Conservation (phyloP, 2,329 filamentous ascomycete species). For the Epicoccum sorghinum region DNA sequence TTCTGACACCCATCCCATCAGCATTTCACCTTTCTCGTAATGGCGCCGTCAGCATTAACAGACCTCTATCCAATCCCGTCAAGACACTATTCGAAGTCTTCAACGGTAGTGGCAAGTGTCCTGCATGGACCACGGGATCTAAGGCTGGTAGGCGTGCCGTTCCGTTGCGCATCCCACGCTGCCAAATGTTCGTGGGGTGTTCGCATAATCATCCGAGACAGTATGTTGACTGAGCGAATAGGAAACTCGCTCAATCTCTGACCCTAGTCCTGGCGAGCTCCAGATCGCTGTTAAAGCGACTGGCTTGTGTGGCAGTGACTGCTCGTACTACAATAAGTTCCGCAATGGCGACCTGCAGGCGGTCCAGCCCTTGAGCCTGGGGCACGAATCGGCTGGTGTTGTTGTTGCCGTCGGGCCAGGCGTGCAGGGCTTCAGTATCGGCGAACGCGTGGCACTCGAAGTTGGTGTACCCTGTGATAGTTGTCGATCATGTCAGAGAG, state of each 20-base stretch:
- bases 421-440: conserved; percentile 47
- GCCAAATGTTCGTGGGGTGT: conserved; percentile 41
- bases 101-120: conserved; percentile 49
- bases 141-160: conserved; percentile 48
- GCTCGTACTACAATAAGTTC: conserved; percentile 75
- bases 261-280: conserved; percentile 64
- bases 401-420: conserved; percentile 48
- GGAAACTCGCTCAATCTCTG: conserved; percentile 62
- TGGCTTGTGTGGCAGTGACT: conserved; percentile 73
- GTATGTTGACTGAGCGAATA: conserved; percentile 44
- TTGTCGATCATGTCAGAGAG: conserved; percentile 50
- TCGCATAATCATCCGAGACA: conserved; percentile 19
- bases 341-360: conserved; percentile 73
- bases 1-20: conserved; percentile 27
- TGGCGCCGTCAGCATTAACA: conserved; percentile 50
- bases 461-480: conserved; percentile 51
- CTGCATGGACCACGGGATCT: conserved; percentile 52
- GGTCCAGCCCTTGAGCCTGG: conserved; percentile 67
- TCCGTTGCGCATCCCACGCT: conserved; percentile 42
- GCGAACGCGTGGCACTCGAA: conserved; percentile 50
- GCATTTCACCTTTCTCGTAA: conserved; percentile 39
- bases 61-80: conserved; percentile 49
- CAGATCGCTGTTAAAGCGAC: conserved; percentile 70
- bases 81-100: conserved; percentile 46
- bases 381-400: conserved; percentile 50